phyloP scores from a whole-genome alignment of 768 basidiomycete genomes.

The Hygrophoropsis aurantiaca region DNA sequence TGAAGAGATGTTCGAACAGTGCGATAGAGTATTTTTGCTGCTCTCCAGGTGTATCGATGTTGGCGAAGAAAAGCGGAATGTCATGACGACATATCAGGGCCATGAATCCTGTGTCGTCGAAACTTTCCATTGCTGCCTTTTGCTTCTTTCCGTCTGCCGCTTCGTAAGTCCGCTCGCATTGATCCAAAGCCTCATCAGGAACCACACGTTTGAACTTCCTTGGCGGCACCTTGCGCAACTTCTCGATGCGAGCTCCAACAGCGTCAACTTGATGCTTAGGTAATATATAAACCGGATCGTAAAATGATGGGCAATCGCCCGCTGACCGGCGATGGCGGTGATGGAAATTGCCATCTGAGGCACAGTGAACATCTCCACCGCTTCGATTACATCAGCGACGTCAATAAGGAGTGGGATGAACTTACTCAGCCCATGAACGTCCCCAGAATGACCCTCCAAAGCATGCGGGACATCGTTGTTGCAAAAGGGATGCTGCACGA shows the following conservation, averaged over 20 bases:
- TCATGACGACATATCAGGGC: constrained; percentile 38
- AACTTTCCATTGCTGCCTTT: constrained; percentile 20
- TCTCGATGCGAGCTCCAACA: constrained; percentile 27
- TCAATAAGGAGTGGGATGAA: too few species aligned
- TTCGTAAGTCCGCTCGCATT: constrained; percentile 31
- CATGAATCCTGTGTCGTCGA: constrained; percentile 42
- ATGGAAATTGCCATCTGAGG: constrained; percentile 31
- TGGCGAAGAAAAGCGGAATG: constrained; percentile 34
- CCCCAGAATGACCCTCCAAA: constrained; percentile 15
- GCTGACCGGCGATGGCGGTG: constrained; percentile 28
- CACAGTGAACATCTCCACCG: constrained; percentile 39
- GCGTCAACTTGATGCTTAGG: constrained; percentile 32
- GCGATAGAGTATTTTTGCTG: constrained; percentile 38
- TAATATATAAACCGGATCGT: constrained; percentile 33
- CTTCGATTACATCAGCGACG: too few species aligned
- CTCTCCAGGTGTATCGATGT: constrained; percentile 40
- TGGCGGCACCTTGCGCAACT: constrained; percentile 13
- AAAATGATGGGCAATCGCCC: constrained; percentile 32
- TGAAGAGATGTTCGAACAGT: constrained; percentile 29
- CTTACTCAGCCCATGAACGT: neutral
- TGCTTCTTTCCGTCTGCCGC: constrained; percentile 33
- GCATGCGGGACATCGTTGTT: constrained; percentile 32
- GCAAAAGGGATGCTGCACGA: constrained; percentile 1
- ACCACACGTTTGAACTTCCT: constrained; percentile 12
- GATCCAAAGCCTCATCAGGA: constrained; percentile 34